Conservation (phyloP, 768 basidiomycete species). For the Boletus rubropictus region DNA sequence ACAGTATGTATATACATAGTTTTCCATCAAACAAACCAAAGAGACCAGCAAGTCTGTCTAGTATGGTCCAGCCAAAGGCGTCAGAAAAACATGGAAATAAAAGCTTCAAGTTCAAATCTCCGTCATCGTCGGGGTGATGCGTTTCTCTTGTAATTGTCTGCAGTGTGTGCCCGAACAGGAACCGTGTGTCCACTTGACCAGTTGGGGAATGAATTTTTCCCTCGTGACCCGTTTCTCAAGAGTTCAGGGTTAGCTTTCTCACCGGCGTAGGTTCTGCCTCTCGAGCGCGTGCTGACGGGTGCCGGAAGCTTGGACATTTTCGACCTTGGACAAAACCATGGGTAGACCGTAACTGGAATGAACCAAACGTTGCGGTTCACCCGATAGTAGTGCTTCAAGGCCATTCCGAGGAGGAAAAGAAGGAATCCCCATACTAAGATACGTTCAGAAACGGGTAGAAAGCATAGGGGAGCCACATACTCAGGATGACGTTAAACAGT, state of each 20-base stretch:
- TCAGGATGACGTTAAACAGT: conserved; percentile 66
- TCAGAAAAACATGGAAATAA: conserved; percentile 1
- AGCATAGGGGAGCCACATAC: conserved; percentile 35
- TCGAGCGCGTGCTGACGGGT: conserved; percentile 36
- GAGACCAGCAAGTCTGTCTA: conserved; percentile 1
- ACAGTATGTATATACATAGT: conserved; percentile 18
- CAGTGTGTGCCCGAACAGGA: conserved; percentile 26
- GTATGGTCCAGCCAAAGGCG: conserved; percentile 10
- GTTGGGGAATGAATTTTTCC: conserved; percentile 18
- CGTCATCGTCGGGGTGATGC: conserved; percentile 43
- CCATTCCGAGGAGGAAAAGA: conserved; percentile 39
- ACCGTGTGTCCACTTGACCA: conserved; percentile 16
- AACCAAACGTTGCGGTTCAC: conserved; percentile 57
- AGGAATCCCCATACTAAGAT: conserved; percentile 45
- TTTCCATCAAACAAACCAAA: conserved; percentile 4
- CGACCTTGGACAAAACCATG: conserved; percentile 56
- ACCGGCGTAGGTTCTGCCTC: conserved; percentile 26
- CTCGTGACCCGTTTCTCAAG: conserved; percentile 17
- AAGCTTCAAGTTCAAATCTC: conserved; percentile 9
- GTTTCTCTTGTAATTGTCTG: conserved; percentile 36
- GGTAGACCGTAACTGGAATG: conserved; percentile 61
- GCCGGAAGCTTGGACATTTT: conserved; percentile 36
- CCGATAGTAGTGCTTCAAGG: conserved; percentile 38
- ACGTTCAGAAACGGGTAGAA: conserved; percentile 7
- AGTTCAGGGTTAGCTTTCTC: conserved; percentile 27